Conservation (phyloP, 2,329 filamentous ascomycete genomes). For the Botrytis galanthina region DNA sequence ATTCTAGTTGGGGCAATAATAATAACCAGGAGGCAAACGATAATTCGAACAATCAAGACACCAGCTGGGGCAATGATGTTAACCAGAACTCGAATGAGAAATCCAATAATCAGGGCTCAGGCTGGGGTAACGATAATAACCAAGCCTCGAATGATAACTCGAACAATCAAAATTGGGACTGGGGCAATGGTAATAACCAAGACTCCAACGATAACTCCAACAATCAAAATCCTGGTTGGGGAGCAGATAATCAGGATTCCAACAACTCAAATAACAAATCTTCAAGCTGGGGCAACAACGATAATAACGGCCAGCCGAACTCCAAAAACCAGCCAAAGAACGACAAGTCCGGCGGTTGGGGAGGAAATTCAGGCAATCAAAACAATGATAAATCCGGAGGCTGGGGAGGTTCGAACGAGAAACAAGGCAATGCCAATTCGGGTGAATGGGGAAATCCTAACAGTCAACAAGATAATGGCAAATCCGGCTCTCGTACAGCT, state of each 20-base stretch:
- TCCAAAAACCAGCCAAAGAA: conserved; percentile 3
- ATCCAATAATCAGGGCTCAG: conserved; percentile 1
- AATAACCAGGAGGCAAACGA: conserved; percentile 5
- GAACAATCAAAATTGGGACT: conserved; percentile 4
- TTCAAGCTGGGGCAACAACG: conserved; percentile 12
- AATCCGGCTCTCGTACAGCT: conserved; percentile 22
- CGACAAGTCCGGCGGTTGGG: conserved; percentile 23
- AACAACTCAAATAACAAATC: conserved; percentile 6
- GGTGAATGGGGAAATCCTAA: conserved; percentile 12
- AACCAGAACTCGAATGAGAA: conserved; percentile 22
- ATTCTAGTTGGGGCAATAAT: conserved; percentile 3
- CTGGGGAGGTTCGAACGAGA: conserved; percentile 8
- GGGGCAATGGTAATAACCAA: conserved; percentile 4
- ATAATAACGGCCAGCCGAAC: neutral
- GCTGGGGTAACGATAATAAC: conserved; percentile 12
- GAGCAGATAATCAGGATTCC: neutral
- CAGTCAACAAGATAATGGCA: conserved; percentile 12
- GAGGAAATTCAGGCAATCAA: neutral
- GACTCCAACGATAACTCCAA: neutral
- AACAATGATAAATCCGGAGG: neutral
- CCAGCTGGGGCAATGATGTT: conserved; percentile 19
- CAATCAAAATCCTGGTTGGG: conserved; percentile 10
- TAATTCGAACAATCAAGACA: conserved; percentile 5
- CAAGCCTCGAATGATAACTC: conserved; percentile 13
- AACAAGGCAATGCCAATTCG: conserved; percentile 13